These are phyloP conservation scores for Hanseniaspora nectarophila DNA, from an alignment of 805 yeast species.

Conservation along the genomic window DNA sequence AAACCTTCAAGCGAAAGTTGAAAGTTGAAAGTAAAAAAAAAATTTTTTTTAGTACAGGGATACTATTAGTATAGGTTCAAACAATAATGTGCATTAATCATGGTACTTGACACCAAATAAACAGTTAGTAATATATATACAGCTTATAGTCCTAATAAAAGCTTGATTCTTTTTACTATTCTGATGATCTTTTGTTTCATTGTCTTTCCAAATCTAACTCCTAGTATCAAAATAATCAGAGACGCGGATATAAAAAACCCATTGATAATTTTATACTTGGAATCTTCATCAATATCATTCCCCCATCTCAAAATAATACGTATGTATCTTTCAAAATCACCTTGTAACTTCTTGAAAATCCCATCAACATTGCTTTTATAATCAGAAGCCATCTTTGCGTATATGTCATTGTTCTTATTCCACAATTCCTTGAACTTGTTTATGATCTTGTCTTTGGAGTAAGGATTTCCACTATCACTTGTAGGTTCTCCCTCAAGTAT, in stretches of 20 bases:
- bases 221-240: neutral
- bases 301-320: neutral
- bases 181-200: neutral
- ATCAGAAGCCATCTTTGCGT: neutral
- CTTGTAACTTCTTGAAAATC: neutral
- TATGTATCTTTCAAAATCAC: neutral
- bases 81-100: too few relatives aligned
- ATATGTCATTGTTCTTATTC: neutral
- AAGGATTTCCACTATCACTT: neutral
- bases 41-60: too few relatives aligned
- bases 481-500: slow-evolving; percentile 10
- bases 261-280: neutral
- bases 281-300: neutral
- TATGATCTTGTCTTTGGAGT: neutral
- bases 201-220: neutral
- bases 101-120: too few relatives aligned
- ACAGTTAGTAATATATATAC: neutral
- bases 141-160: neutral
- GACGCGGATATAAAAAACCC: neutral
- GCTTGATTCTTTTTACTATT: neutral
- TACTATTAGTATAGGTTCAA: too few relatives aligned
- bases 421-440: slow-evolving; percentile 5
- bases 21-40: too few relatives aligned
- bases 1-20: too few relatives aligned
- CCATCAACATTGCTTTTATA: neutral